These are phyloP conservation scores for Neostapfia colusana DNA, from an alignment of 176 grass and related monocot species.

Conservation along the genomic window DNA sequence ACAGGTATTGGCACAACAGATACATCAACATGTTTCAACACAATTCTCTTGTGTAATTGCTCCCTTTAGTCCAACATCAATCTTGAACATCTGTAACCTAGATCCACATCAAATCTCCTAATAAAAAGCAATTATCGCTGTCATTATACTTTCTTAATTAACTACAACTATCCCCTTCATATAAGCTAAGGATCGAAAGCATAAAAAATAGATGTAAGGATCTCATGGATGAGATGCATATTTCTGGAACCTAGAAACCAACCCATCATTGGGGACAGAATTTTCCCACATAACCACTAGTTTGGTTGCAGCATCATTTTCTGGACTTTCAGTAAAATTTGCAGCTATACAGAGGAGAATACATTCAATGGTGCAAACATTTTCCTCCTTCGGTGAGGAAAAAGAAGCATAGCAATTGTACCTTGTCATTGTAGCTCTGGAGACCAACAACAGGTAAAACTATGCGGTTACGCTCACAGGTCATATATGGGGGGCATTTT, in stretches of 20 bases:
- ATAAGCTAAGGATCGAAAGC: neutral
- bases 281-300: neutral
- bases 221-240: no score
- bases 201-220: neutral
- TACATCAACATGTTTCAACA: conserved; percentile 2
- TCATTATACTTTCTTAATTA: neutral
- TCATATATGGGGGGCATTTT: conserved; percentile 32
- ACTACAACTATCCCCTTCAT: neutral
- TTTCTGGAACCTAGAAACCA: no score
- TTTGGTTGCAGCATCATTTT: conserved; percentile 2
- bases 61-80: neutral
- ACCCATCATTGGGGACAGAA: conserved; percentile 16
- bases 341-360: neutral
- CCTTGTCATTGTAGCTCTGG: conserved; percentile 71
- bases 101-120: neutral
- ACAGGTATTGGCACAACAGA: neutral
- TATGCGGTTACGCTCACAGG: conserved; percentile 4
- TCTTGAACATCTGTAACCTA: neutral
- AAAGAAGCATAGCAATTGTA: conserved; percentile 17
- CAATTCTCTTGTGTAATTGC: neutral
- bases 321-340: conserved; percentile 19
- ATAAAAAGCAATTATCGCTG: neutral
- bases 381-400: neutral
- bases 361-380: conserved; percentile 19
- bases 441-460: conserved; percentile 66